These are phyloP conservation scores for Acanthamoeba castellanii DNA, from an alignment of 208 protist genomes.

Conservation along the genomic window DNA sequence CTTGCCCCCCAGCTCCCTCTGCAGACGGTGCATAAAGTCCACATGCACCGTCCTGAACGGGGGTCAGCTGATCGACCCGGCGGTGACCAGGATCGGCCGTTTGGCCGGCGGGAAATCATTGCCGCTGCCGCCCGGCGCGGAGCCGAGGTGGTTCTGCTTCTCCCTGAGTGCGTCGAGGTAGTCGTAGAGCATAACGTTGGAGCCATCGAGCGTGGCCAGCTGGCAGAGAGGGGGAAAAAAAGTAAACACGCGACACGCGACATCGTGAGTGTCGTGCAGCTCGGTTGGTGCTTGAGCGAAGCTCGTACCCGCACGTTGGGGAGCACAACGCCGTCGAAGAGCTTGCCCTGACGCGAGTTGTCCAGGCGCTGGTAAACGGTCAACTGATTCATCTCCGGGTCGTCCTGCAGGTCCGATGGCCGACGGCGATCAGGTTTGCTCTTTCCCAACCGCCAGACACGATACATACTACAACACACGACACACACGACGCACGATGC, in stretches of 20 bases:
- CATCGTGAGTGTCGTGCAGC: background rate
- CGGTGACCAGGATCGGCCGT: slow-evolving; percentile 29
- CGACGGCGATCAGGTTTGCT: background rate
- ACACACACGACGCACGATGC: background rate
- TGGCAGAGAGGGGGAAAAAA: background rate
- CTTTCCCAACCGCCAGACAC: background rate
- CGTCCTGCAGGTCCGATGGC: background rate
- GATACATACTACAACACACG: too few species aligned
- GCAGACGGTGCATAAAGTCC: slow-evolving; percentile 52
- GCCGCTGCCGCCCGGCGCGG: background rate
- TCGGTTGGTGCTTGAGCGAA: background rate
- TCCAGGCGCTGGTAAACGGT: slow-evolving; percentile 24
- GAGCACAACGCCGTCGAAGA: background rate
- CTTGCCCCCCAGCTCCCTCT: slow-evolving; percentile 15
- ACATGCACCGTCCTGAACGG: slow-evolving; percentile 64
- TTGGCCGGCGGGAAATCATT: background rate
- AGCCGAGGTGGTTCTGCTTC: background rate
- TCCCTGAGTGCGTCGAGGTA: background rate
- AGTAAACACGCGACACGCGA: background rate
- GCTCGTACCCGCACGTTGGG: slow-evolving; percentile 10
- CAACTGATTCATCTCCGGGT: slow-evolving; percentile 3
- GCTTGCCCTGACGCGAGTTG: background rate
- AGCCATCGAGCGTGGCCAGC: background rate
- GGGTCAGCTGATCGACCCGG: slow-evolving; percentile 53
- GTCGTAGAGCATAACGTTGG: background rate